These are phyloP conservation scores for Cyclotella distinguenda DNA, from an alignment of 108 stramenopile genomes.

Conservation along the genomic window DNA sequence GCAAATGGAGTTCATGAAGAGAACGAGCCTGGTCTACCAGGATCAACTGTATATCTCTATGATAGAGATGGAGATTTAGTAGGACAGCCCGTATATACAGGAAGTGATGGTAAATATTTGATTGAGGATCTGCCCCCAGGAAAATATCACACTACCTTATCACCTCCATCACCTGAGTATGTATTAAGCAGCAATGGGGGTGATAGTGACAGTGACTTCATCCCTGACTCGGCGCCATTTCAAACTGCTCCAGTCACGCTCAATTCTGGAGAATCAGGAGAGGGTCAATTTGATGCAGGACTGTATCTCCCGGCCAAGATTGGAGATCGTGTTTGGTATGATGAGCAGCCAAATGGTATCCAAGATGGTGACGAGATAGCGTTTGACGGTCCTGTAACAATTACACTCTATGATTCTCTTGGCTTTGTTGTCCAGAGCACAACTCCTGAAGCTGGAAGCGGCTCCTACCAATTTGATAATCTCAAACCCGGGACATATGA, in stretches of 20 bases:
- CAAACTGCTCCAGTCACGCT: constrained; percentile 23
- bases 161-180: constrained; percentile 27
- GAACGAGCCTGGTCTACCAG: constrained; percentile 30
- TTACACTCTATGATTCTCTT: constrained; percentile 35
- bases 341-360: constrained; percentile 35
- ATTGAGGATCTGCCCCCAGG: constrained; percentile 44
- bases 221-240: constrained; percentile 26
- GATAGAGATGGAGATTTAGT: constrained; percentile 40
- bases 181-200: constrained; percentile 14
- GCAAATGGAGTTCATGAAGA: constrained; percentile 37
- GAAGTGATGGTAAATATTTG: constrained; percentile 16
- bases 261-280: constrained; percentile 32
- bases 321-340: constrained; percentile 43
- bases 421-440: constrained; percentile 27
- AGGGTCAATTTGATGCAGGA: constrained; percentile 35
- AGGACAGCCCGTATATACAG: constrained; percentile 4
- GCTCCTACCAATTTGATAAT: constrained; percentile 30
- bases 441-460: constrained; percentile 6
- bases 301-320: constrained; percentile 37
- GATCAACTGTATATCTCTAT: constrained; percentile 24
- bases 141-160: constrained; percentile 13
- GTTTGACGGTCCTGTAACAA: constrained; percentile 16
- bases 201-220: constrained; percentile 21
- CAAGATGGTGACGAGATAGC: constrained; percentile 34
- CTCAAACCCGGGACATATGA: constrained; percentile 34